Evolutionary conservation across 2,329 filamentous ascomycete species (phyloP).

Genomic region (Pseudogymnoascus sp.): DNA sequence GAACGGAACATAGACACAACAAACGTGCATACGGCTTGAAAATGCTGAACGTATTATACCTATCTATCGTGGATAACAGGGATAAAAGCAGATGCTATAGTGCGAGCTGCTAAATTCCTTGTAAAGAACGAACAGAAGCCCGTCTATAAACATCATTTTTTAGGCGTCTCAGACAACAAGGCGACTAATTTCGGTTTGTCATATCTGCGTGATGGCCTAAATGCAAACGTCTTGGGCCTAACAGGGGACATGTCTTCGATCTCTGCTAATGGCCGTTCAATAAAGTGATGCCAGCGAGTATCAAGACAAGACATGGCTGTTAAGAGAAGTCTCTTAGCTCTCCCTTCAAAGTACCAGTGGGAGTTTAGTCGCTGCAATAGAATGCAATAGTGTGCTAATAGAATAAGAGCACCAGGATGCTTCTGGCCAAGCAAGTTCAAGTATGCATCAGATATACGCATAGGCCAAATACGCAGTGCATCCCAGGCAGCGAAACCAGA

Average conservation of each 20-base stretch:
- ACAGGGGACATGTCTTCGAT: background rate
- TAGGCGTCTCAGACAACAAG: too few relatives aligned
- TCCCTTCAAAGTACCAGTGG: slow-evolving; percentile 18
- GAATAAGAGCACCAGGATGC: slow-evolving; percentile 17
- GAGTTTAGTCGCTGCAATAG: slow-evolving; percentile 16
- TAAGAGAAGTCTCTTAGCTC: slow-evolving; percentile 11
- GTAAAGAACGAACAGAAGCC: too few relatives aligned
- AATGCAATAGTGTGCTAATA: slow-evolving; percentile 21
- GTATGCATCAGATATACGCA: slow-evolving; percentile 14
- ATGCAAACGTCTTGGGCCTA: background rate
- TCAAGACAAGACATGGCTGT: slow-evolving; percentile 11
- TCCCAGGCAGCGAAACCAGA: slow-evolving; percentile 18
- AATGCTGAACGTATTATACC: too few relatives aligned
- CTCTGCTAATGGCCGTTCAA: slow-evolving; percentile 13
- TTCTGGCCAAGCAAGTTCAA: slow-evolving; percentile 13
- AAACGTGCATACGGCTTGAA: background rate
- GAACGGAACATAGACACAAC: background rate
- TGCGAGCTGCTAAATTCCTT: too few relatives aligned
- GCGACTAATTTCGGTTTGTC: too few relatives aligned
- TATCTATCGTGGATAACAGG: too few relatives aligned
- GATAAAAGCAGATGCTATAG: too few relatives aligned
- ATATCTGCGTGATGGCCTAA: background rate
- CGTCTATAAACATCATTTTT: too few relatives aligned
- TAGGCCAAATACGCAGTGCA: slow-evolving; percentile 18
- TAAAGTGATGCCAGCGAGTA: slow-evolving; percentile 9